A percentile compares a stretch with the other conserved stretches of the same genome.
Conservation (phyloP, 2,329 filamentous ascomycete genomes). For the Colletotrichum lindemuthianum region DNA sequence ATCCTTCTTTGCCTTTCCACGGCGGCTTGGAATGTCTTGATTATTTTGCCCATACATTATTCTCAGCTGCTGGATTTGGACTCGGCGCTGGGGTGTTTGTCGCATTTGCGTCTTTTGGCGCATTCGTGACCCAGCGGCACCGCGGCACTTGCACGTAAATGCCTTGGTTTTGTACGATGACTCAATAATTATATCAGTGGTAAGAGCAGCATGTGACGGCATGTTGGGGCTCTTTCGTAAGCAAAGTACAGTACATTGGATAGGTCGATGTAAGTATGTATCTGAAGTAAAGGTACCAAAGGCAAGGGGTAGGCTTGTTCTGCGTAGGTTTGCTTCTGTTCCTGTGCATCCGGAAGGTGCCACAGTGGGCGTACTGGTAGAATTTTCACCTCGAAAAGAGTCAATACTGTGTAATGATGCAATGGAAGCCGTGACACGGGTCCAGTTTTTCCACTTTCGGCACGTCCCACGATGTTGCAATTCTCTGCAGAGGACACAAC, state of each 20-base stretch:
- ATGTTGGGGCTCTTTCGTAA: too few species aligned
- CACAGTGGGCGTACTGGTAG: too few species aligned
- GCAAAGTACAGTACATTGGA: too few species aligned
- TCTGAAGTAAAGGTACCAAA: too few species aligned
- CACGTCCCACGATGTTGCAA: constrained; percentile 28
- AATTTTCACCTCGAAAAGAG: constrained; percentile 3
- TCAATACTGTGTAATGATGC: constrained; percentile 1
- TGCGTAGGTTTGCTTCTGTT: too few species aligned
- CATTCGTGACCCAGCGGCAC: neutral
- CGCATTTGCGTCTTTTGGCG: constrained; percentile 8
- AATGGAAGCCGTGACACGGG: constrained; percentile 1
- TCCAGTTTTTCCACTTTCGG: constrained; percentile 30
- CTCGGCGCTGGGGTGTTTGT: constrained; percentile 25
- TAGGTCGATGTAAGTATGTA: too few species aligned
- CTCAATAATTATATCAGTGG: neutral
- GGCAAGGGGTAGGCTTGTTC: too few species aligned
- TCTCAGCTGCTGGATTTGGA: constrained; percentile 27
- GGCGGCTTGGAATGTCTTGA: neutral
- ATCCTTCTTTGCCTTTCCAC: constrained; percentile 8
- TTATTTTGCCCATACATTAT: neutral
- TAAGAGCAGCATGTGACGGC: neutral
- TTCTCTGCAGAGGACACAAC: constrained; percentile 15
- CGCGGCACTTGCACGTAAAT: constrained; percentile 5
- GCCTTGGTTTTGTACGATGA: constrained; percentile 20
- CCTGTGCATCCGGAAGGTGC: too few species aligned